Evolutionary conservation across 306 rosid species (phyloP).

Genomic region (Ziziphus jujuba): DNA sequence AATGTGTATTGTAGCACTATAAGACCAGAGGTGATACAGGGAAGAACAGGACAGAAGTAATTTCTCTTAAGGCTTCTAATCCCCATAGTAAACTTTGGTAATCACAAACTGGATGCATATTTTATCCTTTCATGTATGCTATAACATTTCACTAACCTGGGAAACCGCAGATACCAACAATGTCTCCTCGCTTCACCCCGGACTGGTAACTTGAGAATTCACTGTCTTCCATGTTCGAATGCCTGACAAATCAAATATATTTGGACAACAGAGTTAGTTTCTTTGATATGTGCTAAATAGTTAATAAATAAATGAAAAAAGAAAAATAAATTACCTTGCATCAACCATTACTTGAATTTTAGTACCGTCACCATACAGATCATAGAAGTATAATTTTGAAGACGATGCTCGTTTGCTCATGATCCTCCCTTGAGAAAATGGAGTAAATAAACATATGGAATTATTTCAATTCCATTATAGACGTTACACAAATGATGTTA

Average conservation of each 20-base stretch:
- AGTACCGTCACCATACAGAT: conserved; percentile 32
- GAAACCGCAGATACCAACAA: conserved; percentile 49
- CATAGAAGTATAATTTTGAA: conserved; percentile 47
- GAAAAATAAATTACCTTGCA: conserved; percentile 35
- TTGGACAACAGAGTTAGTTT: not conserved
- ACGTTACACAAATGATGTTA: not conserved
- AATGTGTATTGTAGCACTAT: no score
- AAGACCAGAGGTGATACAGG: not conserved
- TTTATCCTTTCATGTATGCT: no score
- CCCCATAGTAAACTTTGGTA: no score
- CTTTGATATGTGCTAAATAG: not conserved
- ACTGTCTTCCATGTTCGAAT: conserved; percentile 37
- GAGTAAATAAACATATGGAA: not conserved
- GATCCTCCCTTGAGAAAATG: conserved; percentile 16
- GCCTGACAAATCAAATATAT: conserved; percentile 9
- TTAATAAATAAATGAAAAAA: not conserved
- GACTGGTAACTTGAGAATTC: conserved; percentile 46
- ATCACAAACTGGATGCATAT: not conserved
- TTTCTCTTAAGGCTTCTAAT: no score
- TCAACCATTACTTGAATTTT: conserved; percentile 55
- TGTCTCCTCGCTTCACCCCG: conserved; percentile 49
- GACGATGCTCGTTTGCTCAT: conserved; percentile 43
- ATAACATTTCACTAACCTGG: conserved; percentile 33
- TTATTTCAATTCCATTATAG: not conserved
- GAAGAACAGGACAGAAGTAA: not conserved